Evolutionary conservation across 768 basidiomycete genomes (phyloP), one percentile per base, ranked within the genome.

Genomic region (Russula dissimulans): DNA sequence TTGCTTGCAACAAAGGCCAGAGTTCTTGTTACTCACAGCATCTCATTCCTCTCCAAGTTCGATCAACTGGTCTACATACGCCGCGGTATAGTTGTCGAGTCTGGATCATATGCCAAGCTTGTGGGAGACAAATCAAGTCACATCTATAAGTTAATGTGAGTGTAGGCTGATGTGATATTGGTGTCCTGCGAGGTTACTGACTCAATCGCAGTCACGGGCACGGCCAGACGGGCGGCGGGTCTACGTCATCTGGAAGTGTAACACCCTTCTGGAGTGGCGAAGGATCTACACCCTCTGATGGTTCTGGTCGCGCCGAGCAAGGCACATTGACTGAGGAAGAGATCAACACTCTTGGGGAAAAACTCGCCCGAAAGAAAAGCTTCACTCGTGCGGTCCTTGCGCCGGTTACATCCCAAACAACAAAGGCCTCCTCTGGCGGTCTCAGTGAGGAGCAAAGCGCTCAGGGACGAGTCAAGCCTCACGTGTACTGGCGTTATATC

Each of bases 11-110:
- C 82, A 15, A 95, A 95, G 71, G 91, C 91, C 10, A 78, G 93
- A 34, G 79, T 95, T 55, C 73, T 95, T 4, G 89, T 93, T 52
- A 95, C 92, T 44, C 94, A 95, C 71, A 85, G 84, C 59, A 83
- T 95, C 54, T 80, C 91, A n/a, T 94, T 89, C 68, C 76, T 94
- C 41, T 79, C 80, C 49, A 77, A 89, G 57, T 89, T 91, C 55
- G 88, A 94, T 67, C 78, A 85, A 48, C 74, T 95, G 15, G 71
- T 79, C 51, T 91, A 85, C 72, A 73, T 97, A 42, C 85, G 90
- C 18, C 82, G 85, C 26, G 93, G 93, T 14, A 85, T 93, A 68
- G 83, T 95, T 56, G 72, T 91, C 9, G 93, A 95, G 73, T 74
- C 71, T 22, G 90, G 88, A 3, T 75, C 86, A 0, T 93, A 87